Base-by-base conservation (phyloP, 306 rosid genomes). In the Sophora flavescens region DNA sequence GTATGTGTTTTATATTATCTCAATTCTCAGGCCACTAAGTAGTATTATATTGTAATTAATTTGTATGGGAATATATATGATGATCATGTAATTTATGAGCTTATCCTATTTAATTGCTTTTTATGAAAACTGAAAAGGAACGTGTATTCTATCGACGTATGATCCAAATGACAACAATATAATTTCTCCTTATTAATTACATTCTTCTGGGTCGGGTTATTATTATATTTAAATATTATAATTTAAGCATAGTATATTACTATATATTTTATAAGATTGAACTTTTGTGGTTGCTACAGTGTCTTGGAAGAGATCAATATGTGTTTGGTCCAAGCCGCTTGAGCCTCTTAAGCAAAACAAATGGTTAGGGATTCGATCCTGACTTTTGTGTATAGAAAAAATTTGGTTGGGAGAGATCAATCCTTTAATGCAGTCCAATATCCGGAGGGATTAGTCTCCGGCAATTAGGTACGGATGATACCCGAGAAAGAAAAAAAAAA, bases 1-100 rank as follows among this genome's bases (percentile, higher is more conserved):
- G 32, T 30, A 30, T 35, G 11, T 32, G 70, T 15, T 61, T 26
- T 33, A 26, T 18, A 17, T 18, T 70, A 36, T 70, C 8, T 2
- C 65, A 35, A 8, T 35, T 16, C 32, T 5, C 35, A 48, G 38
- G 18, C 56, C 56, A 44, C 26, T 47, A 28, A 26, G 16, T 68
- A 51, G 30, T n/a, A 50, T 52, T 52, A 70, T 8, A 10, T 44
- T 2, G 32, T 30, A n/a, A n/a, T n/a, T n/a, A 28, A 28, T 28
- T 70, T 53, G 18, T 13, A 6, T 15, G 13, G 42, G 15, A 50
- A n/a, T n/a, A n/a, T n/a, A 51, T 32, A 35, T 30, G 33, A 17
- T 75, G 28, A 18, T 63, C 52, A 35, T 62, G 68, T 73, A 47
- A 28, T 12, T 59, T 58, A 26, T 15, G 9, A 15, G 39, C 63